Percentiles rank a stretch among this genome's conserved stretches.
These are phyloP conservation scores for Cladosporium sp. DNA, from an alignment of 2,329 filamentous ascomycete genomes.

Conservation along the genomic window DNA sequence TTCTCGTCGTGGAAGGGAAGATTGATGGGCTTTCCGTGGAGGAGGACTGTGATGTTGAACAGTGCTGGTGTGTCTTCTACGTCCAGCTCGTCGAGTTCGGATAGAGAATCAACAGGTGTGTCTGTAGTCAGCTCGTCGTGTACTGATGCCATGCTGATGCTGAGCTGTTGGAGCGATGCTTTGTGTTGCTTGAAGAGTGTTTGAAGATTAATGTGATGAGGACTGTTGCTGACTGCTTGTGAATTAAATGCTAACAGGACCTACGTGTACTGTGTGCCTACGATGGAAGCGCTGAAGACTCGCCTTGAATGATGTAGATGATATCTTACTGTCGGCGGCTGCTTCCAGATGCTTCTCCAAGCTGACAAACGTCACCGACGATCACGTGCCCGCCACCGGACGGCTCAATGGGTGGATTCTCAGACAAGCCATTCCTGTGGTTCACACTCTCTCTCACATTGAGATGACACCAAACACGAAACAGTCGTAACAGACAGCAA, in stretches of 20 bases:
- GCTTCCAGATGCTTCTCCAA: slow-evolving; percentile 13
- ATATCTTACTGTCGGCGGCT: not conserved
- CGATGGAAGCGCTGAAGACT: not conserved
- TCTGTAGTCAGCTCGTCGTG: not conserved
- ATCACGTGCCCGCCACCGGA: slow-evolving; percentile 7
- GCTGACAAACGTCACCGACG: slow-evolving; percentile 11
- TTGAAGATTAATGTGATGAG: not conserved
- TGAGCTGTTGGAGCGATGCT: not conserved
- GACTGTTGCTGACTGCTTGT: not conserved
- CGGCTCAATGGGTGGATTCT: not conserved
- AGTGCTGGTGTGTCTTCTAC: slow-evolving; percentile 12
- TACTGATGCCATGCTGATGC: not conserved
- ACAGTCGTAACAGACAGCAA: not conserved
- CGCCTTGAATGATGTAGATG: slow-evolving; percentile 16
- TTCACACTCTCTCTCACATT: too few species aligned
- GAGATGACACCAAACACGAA: not conserved
- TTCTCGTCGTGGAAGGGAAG: slow-evolving; percentile 48
- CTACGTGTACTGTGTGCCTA: not conserved
- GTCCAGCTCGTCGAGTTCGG: slow-evolving; percentile 9
- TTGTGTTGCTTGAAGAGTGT: not conserved
- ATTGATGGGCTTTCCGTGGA: slow-evolving; percentile 55
- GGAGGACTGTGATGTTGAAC: slow-evolving; percentile 52
- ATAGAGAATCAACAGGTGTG: not conserved
- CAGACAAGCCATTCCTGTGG: not conserved
- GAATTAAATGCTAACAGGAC: not conserved